These are phyloP conservation scores for Pseudocercospora crystallina DNA, from an alignment of 2,329 filamentous ascomycete genomes.

Conservation along the genomic window DNA sequence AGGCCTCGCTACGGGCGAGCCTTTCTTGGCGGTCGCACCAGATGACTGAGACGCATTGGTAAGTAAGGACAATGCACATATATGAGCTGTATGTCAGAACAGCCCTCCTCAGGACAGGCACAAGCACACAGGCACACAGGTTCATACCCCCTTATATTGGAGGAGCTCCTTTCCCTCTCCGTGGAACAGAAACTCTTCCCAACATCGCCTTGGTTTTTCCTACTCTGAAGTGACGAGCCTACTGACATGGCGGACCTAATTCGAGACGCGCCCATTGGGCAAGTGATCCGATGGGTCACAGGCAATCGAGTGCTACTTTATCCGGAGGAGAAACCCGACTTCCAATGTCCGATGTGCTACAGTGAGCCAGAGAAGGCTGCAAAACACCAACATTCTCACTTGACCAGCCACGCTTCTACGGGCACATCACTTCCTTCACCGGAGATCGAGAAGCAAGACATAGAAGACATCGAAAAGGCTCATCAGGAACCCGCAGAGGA, in stretches of 20 bases:
- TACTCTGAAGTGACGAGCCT: too few relatives aligned
- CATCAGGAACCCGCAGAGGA: slow-evolving; percentile 21
- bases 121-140: too few relatives aligned
- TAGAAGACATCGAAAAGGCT: slow-evolving; percentile 24
- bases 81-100: too few relatives aligned
- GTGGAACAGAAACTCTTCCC: too few relatives aligned
- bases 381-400: neutral
- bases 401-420: neutral
- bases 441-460: neutral
- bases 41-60: too few relatives aligned
- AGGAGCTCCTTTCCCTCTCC: too few relatives aligned
- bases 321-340: slow-evolving; percentile 59
- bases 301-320: slow-evolving; percentile 56
- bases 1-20: too few relatives aligned
- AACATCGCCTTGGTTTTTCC: too few relatives aligned
- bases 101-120: too few relatives aligned
- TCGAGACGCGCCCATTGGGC: slow-evolving; percentile 59
- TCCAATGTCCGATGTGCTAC: slow-evolving; percentile 51
- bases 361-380: slow-evolving; percentile 22
- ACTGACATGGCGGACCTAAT: slow-evolving; percentile 35
- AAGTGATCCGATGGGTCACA: slow-evolving; percentile 57
- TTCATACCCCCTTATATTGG: too few relatives aligned
- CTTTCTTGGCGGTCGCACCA: too few relatives aligned
- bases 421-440: neutral
- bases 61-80: too few relatives aligned